Evolutionary conservation across 148 eudicot genomes (phyloP), one percentile per base, ranked within the genome.

Genomic region (Mesembryanthemum crystallinum): DNA sequence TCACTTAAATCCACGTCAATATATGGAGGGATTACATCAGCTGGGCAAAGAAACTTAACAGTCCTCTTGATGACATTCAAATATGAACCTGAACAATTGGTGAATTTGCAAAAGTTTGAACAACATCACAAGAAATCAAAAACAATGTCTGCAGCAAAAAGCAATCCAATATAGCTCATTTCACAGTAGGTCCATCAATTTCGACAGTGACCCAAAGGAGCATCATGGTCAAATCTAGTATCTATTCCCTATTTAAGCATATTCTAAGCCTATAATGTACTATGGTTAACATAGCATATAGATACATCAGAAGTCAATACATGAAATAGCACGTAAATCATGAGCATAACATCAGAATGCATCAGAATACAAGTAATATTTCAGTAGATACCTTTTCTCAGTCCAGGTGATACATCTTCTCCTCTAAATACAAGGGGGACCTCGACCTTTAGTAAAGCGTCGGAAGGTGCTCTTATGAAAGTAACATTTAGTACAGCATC

Each of bases 381-480:
- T 72, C 29, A 47, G 10, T 27, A n/a, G 57, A 28, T 85, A 91
- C 96, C 98, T 88, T 94, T 94, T 82, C 87, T 92, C 59, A 94
- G 68, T 75, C 98, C 94, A 65, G 98, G 98, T 58, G 94, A 94
- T 18, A 94, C 81, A 77, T 92, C 98, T 21, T 94, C 98, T 83
- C 97, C 98, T 82, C 90, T 90, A 70, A 87, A 92, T 29, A 92
- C 86, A 54, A 93, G 93, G 59, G 98, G 98, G 79, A 93, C 90
- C 1, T 93, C 98, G 58, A 93, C 86, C 88, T 89, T 94, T 81
- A 92, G 71, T 73, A 89, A 78, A 66, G 97, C 98, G 74, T 85
- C 83, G 18, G 98, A 83, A n/a, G 98, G 98, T 20, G 98, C 97
- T 84, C 97, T 88, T 67, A 94, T 83, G 79, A 94, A 94, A 67